Percentiles rank a stretch among this genome's conserved stretches.
phyloP scores from a whole-genome alignment of 2,329 filamentous ascomycete genomes.

The Diaporthe batatas region DNA sequence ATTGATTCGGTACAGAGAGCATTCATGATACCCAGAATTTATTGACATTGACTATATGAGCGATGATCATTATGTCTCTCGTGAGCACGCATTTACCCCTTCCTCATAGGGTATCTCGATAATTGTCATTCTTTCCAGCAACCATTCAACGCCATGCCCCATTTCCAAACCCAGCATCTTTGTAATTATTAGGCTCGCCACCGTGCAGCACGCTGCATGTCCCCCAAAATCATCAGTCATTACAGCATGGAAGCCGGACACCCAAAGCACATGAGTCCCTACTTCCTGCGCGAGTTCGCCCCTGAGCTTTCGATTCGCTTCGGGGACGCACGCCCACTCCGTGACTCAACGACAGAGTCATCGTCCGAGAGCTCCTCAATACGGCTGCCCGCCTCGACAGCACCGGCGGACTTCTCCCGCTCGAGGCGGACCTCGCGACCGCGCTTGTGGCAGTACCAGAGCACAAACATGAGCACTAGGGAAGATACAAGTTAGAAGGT shows the following conservation, averaged over 20 bases:
- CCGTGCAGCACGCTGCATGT: neutral
- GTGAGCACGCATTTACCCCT: constrained; percentile 8
- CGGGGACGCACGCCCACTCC: constrained; percentile 22
- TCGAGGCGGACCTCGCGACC: constrained; percentile 87
- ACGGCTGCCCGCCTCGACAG: constrained; percentile 48
- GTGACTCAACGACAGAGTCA: constrained; percentile 39
- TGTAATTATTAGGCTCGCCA: neutral
- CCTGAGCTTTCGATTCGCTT: constrained; percentile 32
- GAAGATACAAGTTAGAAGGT: constrained; percentile 34
- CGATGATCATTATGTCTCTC: constrained; percentile 5
- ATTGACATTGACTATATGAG: constrained; percentile 7
- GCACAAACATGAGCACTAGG: constrained; percentile 87
- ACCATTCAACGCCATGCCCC: constrained; percentile 11
- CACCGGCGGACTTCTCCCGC: constrained; percentile 56
- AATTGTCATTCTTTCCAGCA: neutral
- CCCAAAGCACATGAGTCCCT: neutral
- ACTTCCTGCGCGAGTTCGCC: constrained; percentile 21
- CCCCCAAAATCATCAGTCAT: neutral
- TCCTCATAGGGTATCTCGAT: constrained; percentile 8
- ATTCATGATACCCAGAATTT: constrained; percentile 37
- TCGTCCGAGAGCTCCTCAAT: constrained; percentile 64
- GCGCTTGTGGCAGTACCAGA: constrained; percentile 99
- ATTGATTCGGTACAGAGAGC: constrained; percentile 20
- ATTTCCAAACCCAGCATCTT: neutral
- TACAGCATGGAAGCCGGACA: neutral